These are phyloP conservation scores for Phytophthora uliginosa DNA, from an alignment of 352 stramenopile species.

Conservation along the genomic window DNA sequence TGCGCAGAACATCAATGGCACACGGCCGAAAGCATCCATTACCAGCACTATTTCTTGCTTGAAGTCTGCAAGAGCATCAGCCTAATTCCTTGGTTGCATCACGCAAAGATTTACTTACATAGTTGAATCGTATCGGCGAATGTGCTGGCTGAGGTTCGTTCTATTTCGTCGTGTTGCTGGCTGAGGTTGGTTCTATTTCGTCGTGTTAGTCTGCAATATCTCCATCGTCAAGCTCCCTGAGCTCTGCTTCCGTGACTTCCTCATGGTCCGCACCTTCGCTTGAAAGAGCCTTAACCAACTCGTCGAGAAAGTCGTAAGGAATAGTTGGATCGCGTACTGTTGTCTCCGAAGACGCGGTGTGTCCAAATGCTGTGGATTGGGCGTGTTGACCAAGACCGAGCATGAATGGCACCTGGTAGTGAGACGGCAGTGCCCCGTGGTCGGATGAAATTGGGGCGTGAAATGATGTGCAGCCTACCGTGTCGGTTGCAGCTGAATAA, in stretches of 20 bases:
- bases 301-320: constrained; percentile 24
- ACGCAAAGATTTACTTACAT: not conserved
- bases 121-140: not conserved
- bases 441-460: not conserved
- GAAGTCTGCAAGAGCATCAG: not conserved
- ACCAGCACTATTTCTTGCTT: not conserved
- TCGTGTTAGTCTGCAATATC: constrained; percentile 2
- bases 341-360: not conserved
- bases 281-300: constrained; percentile 16
- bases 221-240: constrained; percentile 26
- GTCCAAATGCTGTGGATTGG: not conserved
- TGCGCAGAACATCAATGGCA: too few relatives aligned
- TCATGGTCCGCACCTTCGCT: constrained; percentile 19
- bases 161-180: not conserved
- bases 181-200: not conserved
- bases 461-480: not conserved
- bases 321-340: constrained; percentile 4
- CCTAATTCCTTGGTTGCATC: not conserved
- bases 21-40: too few relatives aligned
- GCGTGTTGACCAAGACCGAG: constrained; percentile 1
- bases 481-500: not conserved
- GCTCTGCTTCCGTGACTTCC: constrained; percentile 25
- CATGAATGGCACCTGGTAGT: not conserved
- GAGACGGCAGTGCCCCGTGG: not conserved
- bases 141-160: not conserved